Percentiles rank a stretch among this genome's conserved stretches.
phyloP scores from a whole-genome alignment of 1,284 basidiomycete genomes.

The Chalciporus sp. region DNA sequence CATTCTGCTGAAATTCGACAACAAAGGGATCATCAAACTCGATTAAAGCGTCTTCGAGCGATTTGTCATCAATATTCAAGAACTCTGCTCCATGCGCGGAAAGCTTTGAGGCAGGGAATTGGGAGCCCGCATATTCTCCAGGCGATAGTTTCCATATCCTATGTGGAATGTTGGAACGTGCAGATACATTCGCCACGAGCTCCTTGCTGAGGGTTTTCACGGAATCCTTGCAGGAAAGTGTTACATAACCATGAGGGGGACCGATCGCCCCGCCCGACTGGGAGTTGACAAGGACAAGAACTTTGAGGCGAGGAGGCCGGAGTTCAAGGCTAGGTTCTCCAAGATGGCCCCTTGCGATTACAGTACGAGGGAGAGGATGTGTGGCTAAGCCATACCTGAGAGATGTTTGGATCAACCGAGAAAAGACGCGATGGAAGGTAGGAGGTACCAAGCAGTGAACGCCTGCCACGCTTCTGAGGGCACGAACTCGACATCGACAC shows the following conservation, averaged over 20 bases:
- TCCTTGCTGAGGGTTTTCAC: slow-evolving; percentile 43
- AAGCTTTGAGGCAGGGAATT: slow-evolving; percentile 45
- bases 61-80: slow-evolving; percentile 42
- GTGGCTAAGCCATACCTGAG: slow-evolving; percentile 70
- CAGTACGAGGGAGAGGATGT: slow-evolving; percentile 62
- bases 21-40: slow-evolving; percentile 64
- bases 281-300: slow-evolving; percentile 49
- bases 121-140: slow-evolving; percentile 40
- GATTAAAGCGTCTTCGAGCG: slow-evolving; percentile 61
- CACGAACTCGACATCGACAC: slow-evolving; percentile 78
- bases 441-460: slow-evolving; percentile 66
- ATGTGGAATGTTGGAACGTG: slow-evolving; percentile 39
- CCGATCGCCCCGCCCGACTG: slow-evolving; percentile 25
- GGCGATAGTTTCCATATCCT: slow-evolving; percentile 63
- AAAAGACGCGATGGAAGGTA: background rate
- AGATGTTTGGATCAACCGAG: slow-evolving; percentile 5
- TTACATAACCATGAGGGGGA: slow-evolving; percentile 37
- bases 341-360: slow-evolving; percentile 60
- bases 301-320: slow-evolving; percentile 70
- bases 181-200: slow-evolving; percentile 40
- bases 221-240: slow-evolving; percentile 55
- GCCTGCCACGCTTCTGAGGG: slow-evolving; percentile 74
- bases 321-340: slow-evolving; percentile 74
- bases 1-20: slow-evolving; percentile 59
- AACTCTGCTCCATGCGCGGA: slow-evolving; percentile 39